Evolutionary conservation across 805 yeast species (phyloP), one percentile per base, ranked within the genome.

Genomic region (Schwanniomyces pseudopolymorphus): DNA sequence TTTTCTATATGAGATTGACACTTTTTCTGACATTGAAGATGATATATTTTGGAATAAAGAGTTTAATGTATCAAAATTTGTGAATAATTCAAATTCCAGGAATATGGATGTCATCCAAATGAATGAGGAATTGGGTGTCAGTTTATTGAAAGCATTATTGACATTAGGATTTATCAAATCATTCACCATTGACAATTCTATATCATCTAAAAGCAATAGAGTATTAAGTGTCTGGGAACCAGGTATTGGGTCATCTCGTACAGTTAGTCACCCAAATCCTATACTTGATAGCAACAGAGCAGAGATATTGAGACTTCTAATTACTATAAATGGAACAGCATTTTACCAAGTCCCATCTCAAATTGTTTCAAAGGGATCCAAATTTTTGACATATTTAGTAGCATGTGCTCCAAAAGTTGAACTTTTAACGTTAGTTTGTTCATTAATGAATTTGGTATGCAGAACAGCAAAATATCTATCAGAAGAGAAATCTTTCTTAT

Each of bases 371-470:
- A 53, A 57, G 3, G 96, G 92, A 0, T 81, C 89, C 27, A 73
- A 79, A 41, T 87, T 79, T 59, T 59, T 86, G 39, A 77, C 87
- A 0, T 72, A 77, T 5, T 64, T 84, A 42, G 84, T 78, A 36
- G 66, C 78, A 11, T 68, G 71, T 4, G 66, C 73, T 36, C 85
- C 80, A 5, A 79, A 71, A 59, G 64, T 69, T 42, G 79, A 75
- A 51, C 61, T 72, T 26, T 60, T 75, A 42, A 77, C 80, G 20
- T 72, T 79, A 46, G 76, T 87, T 2, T 84, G 90, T 53, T 87
- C 96, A 2, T 66, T 89, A 14, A 57, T 88, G 9, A 92, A 91
- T 61, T 59, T 79, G 4, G 66, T 77, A 1, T 79, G 87, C 52
- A 69, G 88, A 26, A 70, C 81, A 13, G 74, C 81, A 2, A 50